Evolutionary conservation across 164 flowering plant species (phyloP).

Genomic region (Tetrastigma voinierianum): DNA sequence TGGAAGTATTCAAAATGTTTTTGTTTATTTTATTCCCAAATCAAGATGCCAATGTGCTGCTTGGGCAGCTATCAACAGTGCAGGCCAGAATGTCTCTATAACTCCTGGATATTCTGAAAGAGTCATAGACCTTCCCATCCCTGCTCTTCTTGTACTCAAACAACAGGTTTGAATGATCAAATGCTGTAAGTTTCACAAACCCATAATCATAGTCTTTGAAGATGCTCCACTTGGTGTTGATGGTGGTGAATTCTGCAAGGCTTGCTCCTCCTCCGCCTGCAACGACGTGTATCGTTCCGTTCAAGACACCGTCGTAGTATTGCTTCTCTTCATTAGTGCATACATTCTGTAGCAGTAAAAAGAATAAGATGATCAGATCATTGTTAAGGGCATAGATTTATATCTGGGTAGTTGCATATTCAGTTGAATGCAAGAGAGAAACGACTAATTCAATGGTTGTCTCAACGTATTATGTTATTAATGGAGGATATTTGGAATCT

Average conservation of each 20-base stretch:
- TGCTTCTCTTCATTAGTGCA: constrained; percentile 58
- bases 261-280: constrained; percentile 82
- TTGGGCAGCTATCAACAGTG: constrained; percentile 68
- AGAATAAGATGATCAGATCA: background rate
- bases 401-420: too few species aligned
- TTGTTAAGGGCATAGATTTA: background rate
- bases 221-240: constrained; percentile 71
- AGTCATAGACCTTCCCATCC: constrained; percentile 75
- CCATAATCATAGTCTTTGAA: constrained; percentile 70
- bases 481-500: too few species aligned
- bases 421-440: too few species aligned
- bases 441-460: too few species aligned
- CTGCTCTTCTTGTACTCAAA: constrained; percentile 92
- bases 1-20: too few species aligned
- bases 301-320: constrained; percentile 52
- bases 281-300: constrained; percentile 85
- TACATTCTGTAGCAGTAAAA: constrained; percentile 40
- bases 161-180: constrained; percentile 68
- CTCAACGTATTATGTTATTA: too few species aligned
- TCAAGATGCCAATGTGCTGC: constrained; percentile 60
- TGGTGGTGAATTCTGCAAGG: constrained; percentile 46
- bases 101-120: constrained; percentile 70
- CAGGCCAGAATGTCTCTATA: constrained; percentile 83
- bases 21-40: background rate
- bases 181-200: constrained; percentile 80